These are phyloP conservation scores for Paratinospora sagittata DNA, from an alignment of 164 flowering plant species.

Conservation along the genomic window DNA sequence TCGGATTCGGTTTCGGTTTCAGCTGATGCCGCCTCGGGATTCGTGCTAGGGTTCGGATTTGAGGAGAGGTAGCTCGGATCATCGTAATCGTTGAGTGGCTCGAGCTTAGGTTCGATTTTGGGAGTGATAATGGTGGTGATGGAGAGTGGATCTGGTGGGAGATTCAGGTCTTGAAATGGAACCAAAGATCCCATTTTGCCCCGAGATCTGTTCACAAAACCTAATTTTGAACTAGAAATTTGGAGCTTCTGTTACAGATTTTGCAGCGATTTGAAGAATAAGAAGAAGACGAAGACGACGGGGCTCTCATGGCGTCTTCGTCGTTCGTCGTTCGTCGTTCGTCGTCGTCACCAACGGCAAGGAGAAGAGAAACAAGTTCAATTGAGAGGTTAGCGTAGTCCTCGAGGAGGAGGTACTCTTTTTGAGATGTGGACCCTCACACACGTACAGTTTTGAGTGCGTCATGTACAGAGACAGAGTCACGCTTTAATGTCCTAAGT, in stretches of 20 bases:
- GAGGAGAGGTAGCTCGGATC: not conserved
- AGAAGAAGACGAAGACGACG: not conserved
- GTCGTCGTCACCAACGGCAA: not conserved
- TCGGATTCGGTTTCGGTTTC: too few relatives aligned
- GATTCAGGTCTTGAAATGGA: conserved; percentile 11
- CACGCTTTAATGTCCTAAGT: too few relatives aligned
- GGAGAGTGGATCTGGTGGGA: conserved; percentile 19
- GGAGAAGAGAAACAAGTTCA: too few relatives aligned
- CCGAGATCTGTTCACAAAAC: not conserved
- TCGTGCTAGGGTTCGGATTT: conserved; percentile 7
- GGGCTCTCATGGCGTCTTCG: not conserved
- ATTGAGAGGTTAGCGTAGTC: too few relatives aligned
- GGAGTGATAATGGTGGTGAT: conserved; percentile 22
- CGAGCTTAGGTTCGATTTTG: conserved; percentile 48
- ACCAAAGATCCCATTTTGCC: conserved; percentile 11
- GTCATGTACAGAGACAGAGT: too few relatives aligned
- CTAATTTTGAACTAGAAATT: not conserved
- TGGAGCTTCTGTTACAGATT: too few relatives aligned
- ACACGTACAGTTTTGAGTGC: too few relatives aligned
- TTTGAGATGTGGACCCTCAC: too few relatives aligned
- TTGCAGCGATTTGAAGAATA: not conserved
- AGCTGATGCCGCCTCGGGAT: not conserved
- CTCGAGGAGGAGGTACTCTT: too few relatives aligned
- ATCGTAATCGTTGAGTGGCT: conserved; percentile 15
- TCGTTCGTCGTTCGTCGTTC: not conserved